phyloP scores from a whole-genome alignment of 2,329 filamentous ascomycete species.

The Cryphonectria parasitica region DNA sequence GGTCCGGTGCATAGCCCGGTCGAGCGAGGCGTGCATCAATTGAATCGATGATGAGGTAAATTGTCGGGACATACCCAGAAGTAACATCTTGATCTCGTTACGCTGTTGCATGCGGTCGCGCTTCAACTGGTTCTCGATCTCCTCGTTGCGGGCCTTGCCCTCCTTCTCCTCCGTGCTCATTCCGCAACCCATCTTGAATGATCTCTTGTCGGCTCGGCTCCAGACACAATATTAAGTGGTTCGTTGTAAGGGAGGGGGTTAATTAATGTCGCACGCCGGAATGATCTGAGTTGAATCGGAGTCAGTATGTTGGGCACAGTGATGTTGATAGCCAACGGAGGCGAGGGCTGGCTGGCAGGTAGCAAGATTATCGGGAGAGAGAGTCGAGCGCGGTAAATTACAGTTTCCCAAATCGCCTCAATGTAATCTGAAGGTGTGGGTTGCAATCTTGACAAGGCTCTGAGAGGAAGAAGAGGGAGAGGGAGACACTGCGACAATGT shows the following conservation, averaged over 20 bases:
- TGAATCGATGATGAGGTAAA: background rate
- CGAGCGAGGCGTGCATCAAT: conserved; percentile 2
- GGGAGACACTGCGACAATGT: background rate
- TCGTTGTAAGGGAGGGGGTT: background rate
- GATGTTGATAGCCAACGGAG: background rate
- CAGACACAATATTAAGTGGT: conserved; percentile 7
- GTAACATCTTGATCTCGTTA: conserved; percentile 99
- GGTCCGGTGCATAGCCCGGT: background rate
- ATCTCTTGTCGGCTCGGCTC: conserved; percentile 31
- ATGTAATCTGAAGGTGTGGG: background rate
- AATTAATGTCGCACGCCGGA: conserved; percentile 7
- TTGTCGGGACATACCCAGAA: conserved; percentile 73
- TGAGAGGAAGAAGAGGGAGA: too few species aligned
- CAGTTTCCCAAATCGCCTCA: background rate
- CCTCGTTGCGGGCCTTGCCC: conserved; percentile 99
- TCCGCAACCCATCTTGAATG: conserved; percentile 93
- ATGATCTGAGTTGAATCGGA: conserved; percentile 3
- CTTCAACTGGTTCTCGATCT: conserved; percentile 99
- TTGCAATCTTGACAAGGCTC: background rate
- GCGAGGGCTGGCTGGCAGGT: background rate
- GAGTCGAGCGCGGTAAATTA: conserved; percentile 3
- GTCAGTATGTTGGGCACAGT: conserved; percentile 6
- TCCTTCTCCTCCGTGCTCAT: conserved; percentile 99
- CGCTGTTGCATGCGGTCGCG: conserved; percentile 98
- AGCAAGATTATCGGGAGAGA: background rate